These are phyloP conservation scores for Ophiostoma pallidulum DNA, from an alignment of 2,329 filamentous ascomycete species.

Conservation along the genomic window DNA sequence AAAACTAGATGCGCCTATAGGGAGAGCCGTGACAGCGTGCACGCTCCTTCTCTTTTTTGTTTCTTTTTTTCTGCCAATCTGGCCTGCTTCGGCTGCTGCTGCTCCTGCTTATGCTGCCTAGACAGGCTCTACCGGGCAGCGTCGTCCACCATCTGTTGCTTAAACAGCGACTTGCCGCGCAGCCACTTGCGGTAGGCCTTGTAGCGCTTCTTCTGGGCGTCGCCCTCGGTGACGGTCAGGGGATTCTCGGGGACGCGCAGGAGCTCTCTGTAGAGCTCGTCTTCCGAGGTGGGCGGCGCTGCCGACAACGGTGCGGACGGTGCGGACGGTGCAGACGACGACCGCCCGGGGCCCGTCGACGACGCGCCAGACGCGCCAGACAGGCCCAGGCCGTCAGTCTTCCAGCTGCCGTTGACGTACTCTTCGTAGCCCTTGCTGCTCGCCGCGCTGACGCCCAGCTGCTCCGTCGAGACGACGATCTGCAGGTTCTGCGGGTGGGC, in stretches of 20 bases:
- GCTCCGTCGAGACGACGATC: conserved; percentile 61
- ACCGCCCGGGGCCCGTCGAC: too few relatives aligned
- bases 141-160: conserved; percentile 67
- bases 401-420: conserved; percentile 63
- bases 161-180: conserved; percentile 88
- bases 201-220: conserved; percentile 85
- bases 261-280: conserved; percentile 69
- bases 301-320: conserved; percentile 17
- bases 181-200: conserved; percentile 96
- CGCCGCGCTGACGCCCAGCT: conserved; percentile 18
- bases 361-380: too few relatives aligned
- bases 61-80: conserved; percentile 1
- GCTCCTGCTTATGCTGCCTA: too few relatives aligned
- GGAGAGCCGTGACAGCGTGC: not conserved
- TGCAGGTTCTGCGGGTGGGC: conserved; percentile 82
- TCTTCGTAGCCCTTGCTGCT: conserved; percentile 65
- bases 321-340: too few relatives aligned
- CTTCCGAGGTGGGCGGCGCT: conserved; percentile 30
- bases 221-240: conserved; percentile 78
- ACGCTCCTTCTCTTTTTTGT: not conserved
- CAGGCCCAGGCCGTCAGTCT: conserved; percentile 42
- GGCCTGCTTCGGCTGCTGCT: too few relatives aligned
- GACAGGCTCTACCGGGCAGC: too few relatives aligned
- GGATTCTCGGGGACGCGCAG: conserved; percentile 71
- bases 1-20: too few relatives aligned